Evolutionary conservation across 169 alveolate species (phyloP), one percentile per base, ranked within the genome.

Genomic region (Fabrea salina): DNA sequence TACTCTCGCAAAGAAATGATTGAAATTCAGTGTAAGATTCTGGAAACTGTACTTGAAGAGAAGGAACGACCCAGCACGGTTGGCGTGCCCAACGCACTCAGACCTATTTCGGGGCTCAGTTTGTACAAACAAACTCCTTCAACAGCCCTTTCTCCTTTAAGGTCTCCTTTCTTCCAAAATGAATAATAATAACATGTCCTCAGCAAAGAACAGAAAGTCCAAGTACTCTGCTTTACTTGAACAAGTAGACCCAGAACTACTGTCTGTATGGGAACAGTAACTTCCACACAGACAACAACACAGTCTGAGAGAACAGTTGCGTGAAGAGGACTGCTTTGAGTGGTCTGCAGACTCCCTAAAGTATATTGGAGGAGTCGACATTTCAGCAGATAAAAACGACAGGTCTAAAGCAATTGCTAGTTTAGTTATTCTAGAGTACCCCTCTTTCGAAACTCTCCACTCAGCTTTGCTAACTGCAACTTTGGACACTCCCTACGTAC

Each of bases 401-500:
- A 76, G 80, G n/a, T 71, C 82, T 75, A 75, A 80, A 35, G 96
- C 93, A 22, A 83, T 82, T 35, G 91, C 94, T 32, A 89, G 92
- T 37, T 76, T 93, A 11, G 81, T 86, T 1, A 64, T 93, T 5
- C 68, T 83, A 32, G 85, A 75, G 30, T 90, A 79, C 77, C 88
- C 94, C 30, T 32, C 79, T 7, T 66, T 93, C 72, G 84, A 90
- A 56, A 82, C 84, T n/a, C 70, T 90, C 40, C 88, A 93, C 77
- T 91, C 87, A 79, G 92, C 90, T 56, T 84, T 75, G 75, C 83
- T 85, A 58, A 53, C 81, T 25, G 95, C 88, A 8, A 72, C 79
- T 49, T 84, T 91, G 53, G 86, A 75, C 3, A 86, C 75, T 16
- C 97, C 96, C 1, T 94, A 94, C 53, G 88, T 94, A 25, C 95